phyloP scores from a whole-genome alignment of 768 basidiomycete species.

The Tephrocybe sp. region DNA sequence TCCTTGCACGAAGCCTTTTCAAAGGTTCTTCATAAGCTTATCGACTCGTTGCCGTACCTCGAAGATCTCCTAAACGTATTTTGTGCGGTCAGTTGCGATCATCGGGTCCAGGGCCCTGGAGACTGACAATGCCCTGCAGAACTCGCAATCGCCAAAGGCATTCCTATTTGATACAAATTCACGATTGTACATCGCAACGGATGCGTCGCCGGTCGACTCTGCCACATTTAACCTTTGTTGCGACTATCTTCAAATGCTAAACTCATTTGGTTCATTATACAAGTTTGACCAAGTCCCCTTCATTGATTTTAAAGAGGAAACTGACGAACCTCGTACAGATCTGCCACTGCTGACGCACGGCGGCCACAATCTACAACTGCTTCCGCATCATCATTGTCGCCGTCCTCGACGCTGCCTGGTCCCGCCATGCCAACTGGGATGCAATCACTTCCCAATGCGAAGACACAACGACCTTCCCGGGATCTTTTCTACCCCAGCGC shows the following conservation, averaged over 20 bases:
- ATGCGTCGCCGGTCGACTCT: conserved; percentile 87
- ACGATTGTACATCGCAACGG: conserved; percentile 89
- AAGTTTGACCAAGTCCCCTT: conserved; percentile 45
- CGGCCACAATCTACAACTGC: conserved; percentile 23
- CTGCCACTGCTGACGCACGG: conserved; percentile 30
- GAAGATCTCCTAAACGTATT: conserved; percentile 89
- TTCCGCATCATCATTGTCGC: conserved; percentile 22
- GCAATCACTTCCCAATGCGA: conserved; percentile 6
- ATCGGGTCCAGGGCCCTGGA: background rate
- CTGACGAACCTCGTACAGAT: conserved; percentile 22
- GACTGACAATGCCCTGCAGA: conserved; percentile 43
- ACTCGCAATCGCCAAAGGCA: conserved; percentile 90
- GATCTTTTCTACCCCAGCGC: conserved; percentile 70
- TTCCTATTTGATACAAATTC: conserved; percentile 89
- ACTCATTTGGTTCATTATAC: conserved; percentile 84
- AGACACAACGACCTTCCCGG: conserved; percentile 26
- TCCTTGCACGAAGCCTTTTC: conserved; percentile 92
- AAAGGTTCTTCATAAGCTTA: conserved; percentile 81
- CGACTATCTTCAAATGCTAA: conserved; percentile 87
- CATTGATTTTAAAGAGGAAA: background rate
- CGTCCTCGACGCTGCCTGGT: conserved; percentile 17
- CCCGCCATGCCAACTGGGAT: conserved; percentile 16
- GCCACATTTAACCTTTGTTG: conserved; percentile 88
- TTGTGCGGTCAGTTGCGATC: conserved; percentile 55
- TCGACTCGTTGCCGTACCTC: conserved; percentile 81